Conservation (phyloP, 2,329 filamentous ascomycete species). For the Venturia aucupariae region DNA sequence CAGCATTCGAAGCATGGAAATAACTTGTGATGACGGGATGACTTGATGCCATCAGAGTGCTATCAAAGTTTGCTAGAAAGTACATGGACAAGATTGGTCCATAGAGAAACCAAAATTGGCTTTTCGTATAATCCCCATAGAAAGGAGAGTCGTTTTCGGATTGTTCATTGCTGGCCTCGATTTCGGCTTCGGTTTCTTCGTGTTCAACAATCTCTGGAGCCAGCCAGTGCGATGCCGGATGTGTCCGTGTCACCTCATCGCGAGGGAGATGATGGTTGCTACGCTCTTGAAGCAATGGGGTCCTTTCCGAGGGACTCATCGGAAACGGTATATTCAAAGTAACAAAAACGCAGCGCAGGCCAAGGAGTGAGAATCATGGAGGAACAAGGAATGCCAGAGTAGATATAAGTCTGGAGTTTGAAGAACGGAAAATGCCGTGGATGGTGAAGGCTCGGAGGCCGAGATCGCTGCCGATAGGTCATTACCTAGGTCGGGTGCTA, state of each 20-base stretch:
- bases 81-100: constrained; percentile 29
- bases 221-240: not conserved
- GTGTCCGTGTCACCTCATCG: not conserved
- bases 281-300: constrained; percentile 1
- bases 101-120: constrained; percentile 29
- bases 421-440: not conserved
- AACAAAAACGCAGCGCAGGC: not conserved
- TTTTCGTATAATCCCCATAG: constrained; percentile 25
- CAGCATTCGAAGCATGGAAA: constrained; percentile 67
- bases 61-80: constrained; percentile 51
- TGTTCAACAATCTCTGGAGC: not conserved
- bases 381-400: too few species aligned
- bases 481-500: too few species aligned
- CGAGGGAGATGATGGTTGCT: not conserved
- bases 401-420: too few species aligned
- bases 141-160: constrained; percentile 15
- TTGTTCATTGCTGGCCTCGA: constrained; percentile 21
- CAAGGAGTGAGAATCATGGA: not conserved
- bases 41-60: constrained; percentile 70
- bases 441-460: not conserved
- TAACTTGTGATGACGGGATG: constrained; percentile 77
- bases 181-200: not conserved
- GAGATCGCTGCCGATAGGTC: constrained; percentile 2
- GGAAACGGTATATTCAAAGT: not conserved
- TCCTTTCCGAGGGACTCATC: not conserved